Evolutionary conservation across 306 rosid species (phyloP).

Genomic region (Coriaria nepalensis): DNA sequence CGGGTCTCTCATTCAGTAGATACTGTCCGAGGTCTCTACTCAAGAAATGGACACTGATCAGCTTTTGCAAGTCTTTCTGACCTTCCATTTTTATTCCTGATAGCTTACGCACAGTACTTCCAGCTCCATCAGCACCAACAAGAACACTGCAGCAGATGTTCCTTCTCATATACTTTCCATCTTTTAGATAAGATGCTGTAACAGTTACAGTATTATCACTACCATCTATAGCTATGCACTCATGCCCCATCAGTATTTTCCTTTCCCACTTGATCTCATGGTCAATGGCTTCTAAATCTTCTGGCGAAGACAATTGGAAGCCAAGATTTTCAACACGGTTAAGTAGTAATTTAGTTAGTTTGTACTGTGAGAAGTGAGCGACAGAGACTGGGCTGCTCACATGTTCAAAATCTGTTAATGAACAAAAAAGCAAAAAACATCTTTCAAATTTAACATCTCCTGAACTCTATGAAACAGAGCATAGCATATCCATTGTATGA

Average conservation of each 20-base stretch:
- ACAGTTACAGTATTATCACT: conserved; percentile 36
- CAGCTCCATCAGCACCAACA: conserved; percentile 78
- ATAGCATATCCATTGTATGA: too few relatives aligned
- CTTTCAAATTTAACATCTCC: not conserved
- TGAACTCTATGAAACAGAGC: too few relatives aligned
- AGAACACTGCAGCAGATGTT: conserved; percentile 48
- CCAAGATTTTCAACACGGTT: conserved; percentile 50
- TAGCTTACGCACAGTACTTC: conserved; percentile 77
- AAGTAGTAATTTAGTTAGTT: conserved; percentile 44
- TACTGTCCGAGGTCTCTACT: conserved; percentile 77
- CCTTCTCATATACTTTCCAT: conserved; percentile 41
- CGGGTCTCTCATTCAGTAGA: conserved; percentile 77
- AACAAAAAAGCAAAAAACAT: conserved; percentile 18
- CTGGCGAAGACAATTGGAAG: conserved; percentile 35
- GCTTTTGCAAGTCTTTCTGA: conserved; percentile 74
- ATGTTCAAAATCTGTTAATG: conserved; percentile 61
- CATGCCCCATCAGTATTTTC: conserved; percentile 65
- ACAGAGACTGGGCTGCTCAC: conserved; percentile 77
- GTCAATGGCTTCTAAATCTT: conserved; percentile 25
- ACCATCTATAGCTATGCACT: conserved; percentile 53
- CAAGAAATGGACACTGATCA: conserved; percentile 77
- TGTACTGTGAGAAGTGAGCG: conserved; percentile 88
- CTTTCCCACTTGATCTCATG: conserved; percentile 20
- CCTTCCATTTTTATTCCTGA: conserved; percentile 76
- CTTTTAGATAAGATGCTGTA: conserved; percentile 38